Evolutionary conservation across 2,329 filamentous ascomycete species (phyloP), one percentile per base, ranked within the genome.

Genomic region (Exophiala dermatitidis): DNA sequence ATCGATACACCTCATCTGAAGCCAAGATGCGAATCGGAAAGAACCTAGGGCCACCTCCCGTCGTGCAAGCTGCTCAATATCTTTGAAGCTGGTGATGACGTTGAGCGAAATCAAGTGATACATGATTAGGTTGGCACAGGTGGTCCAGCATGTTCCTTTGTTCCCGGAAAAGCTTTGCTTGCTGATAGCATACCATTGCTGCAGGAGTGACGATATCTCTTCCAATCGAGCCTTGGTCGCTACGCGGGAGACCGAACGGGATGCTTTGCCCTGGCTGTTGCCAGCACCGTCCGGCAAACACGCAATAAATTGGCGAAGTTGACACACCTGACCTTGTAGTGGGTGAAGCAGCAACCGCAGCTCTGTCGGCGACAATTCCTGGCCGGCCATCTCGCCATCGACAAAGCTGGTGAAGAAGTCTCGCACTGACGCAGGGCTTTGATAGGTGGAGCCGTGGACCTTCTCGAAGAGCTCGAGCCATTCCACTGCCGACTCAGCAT

Each of bases 21-120:
- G 67, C 64, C 79, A 78, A 9, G 77, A 70, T 37, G 79, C 66
- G 29, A 76, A 76, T 71, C 78, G 78, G 62, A 77, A 78, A 2
- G 75, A 74, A 5, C 76, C 76, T 57, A 83, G 77, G 43, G 80
- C 74, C 26, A 71, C 74, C 54, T 86, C 82, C 34, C 78, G 74
- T 10, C 84, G 77, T 2, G 84, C 84, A 6, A 87, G 71, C 2
- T 77, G 74, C 69, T 88, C 84, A 43, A 87, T 80, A 60, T 83
- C 80, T 1, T 79, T 75, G 63, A 87, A 85, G 67, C 81, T 81
- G 10, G 82, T 83, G 30, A 85, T 77, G 5, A 81, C 78, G 61
- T 86, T 86, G 54, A 88, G 74, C 46, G 78, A 83, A 64, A 88
- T 82, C 40, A 88, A 74, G 62, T 88, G 84, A 66, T 84, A 87